Conservation (phyloP, 2,329 filamentous ascomycete genomes). For the Aureobasidium sp. region DNA sequence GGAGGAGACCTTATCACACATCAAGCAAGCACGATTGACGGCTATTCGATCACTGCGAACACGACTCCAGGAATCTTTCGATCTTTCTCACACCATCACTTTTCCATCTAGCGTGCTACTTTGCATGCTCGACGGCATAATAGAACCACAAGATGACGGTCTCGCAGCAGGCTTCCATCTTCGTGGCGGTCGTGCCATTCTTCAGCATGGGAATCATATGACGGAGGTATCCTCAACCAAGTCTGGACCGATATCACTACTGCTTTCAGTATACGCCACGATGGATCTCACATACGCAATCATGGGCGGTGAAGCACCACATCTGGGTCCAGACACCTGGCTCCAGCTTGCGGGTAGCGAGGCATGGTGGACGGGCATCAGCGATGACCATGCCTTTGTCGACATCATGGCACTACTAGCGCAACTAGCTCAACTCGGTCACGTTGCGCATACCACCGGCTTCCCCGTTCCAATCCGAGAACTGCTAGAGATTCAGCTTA, state of each 20-base stretch:
- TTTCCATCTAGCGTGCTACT: neutral
- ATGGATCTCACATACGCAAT: constrained; percentile 5
- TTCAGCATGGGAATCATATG: neutral
- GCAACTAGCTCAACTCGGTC: neutral
- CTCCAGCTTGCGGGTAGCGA: neutral
- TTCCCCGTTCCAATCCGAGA: neutral
- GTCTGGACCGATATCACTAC: neutral
- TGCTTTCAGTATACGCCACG: neutral
- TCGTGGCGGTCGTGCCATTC: neutral
- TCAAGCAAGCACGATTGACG: neutral
- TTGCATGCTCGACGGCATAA: constrained; percentile 1
- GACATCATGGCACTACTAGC: constrained; percentile 5
- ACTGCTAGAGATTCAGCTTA: neutral
- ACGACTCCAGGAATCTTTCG: neutral
- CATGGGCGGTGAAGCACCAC: neutral
- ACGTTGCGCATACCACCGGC: neutral
- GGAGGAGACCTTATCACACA: neutral
- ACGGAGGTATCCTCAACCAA: neutral
- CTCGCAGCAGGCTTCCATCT: neutral
- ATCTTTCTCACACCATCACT: neutral
- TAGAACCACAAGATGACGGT: neutral
- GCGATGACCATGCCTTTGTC: neutral
- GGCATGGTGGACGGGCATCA: constrained; percentile 2
- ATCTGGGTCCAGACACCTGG: neutral
- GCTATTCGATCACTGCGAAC: constrained; percentile 1